Evolutionary conservation across 371 early-diverging fungal species (phyloP), one percentile per base, ranked within the genome.

Genomic region (Lichtheimia corymbifera): DNA sequence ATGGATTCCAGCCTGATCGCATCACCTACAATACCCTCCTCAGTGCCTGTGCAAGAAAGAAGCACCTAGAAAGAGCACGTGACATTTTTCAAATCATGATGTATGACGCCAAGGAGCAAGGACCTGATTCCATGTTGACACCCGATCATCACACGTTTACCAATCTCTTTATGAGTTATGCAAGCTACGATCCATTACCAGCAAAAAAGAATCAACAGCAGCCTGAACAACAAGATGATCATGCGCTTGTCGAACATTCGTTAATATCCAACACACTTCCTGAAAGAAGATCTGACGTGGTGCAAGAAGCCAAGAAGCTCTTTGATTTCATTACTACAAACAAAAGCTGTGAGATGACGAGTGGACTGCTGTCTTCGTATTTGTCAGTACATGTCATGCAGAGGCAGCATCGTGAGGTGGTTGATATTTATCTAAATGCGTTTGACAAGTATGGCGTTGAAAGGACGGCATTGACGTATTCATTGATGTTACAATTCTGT

Each of bases 1-100:
- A 90, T 54, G 95, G 94, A 13, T 93, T 93, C 65, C 72, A 79
- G 59, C 93, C 94, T 1, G 89, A 92, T 63, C 68, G 69, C 30
- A 69, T 85, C 65, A 93, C 95, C 0, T 95, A 87, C 83, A 93
- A 92, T 68, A 90, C 91, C 0, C 63, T 97, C 18, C 58, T 97
- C 18, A 81, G 78, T 56, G 93, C 91, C 0, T 91, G 91, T 70
- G 83, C 91, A n/a, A 72, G 84, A 55, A 83, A 84, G 18, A 82
- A 73, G 54, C 83, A 91, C 53, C 71, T 92, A 13, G 59, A 70
- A 5, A 71, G 82, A 41, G 93, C 91, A 11, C 73, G 91, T 9
- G 64, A 75, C 35, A 75, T 92, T 22, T 83, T 89, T 41, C 74
- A 76, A 54, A 65, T 73, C 45, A 83, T 92, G 74, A 72, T 87